These are phyloP conservation scores for Albugo laibachii DNA, from an alignment of 352 stramenopile species.

Conservation along the genomic window DNA sequence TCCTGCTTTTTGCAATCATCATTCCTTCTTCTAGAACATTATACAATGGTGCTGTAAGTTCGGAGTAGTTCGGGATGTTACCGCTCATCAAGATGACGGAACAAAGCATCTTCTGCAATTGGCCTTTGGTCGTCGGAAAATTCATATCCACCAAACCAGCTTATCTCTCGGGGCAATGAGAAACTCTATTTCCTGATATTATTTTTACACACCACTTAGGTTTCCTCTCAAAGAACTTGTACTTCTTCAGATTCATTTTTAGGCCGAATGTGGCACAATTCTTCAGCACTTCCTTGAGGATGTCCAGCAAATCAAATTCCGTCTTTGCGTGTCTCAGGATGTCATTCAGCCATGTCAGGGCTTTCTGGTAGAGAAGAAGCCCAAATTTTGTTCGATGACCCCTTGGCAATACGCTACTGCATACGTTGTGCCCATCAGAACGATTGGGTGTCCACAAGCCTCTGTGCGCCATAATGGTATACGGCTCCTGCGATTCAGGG, in stretches of 20 bases:
- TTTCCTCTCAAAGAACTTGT: background rate
- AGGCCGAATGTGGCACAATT: background rate
- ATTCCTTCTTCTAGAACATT: slow-evolving; percentile 1
- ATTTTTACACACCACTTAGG: background rate
- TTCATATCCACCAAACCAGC: slow-evolving; percentile 1
- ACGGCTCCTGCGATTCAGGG: slow-evolving; percentile 3
- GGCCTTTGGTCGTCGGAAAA: slow-evolving; percentile 1
- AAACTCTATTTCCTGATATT: background rate
- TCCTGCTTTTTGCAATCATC: slow-evolving; percentile 1
- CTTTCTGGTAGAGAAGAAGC: background rate
- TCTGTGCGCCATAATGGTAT: slow-evolving; percentile 6
- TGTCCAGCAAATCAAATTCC: background rate
- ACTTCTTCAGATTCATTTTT: background rate
- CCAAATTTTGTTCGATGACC: background rate
- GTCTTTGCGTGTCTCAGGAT: background rate
- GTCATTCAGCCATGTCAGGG: background rate
- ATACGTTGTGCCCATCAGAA: slow-evolving; percentile 9
- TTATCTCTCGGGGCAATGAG: slow-evolving; percentile 2
- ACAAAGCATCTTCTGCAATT: slow-evolving; percentile 16
- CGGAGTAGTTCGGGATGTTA: slow-evolving; percentile 11
- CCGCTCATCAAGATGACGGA: slow-evolving; percentile 14
- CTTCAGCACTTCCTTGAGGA: background rate
- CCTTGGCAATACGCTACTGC: slow-evolving; percentile 5
- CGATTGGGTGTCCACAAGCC: slow-evolving; percentile 6
- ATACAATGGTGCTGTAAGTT: slow-evolving; percentile 6